Evolutionary conservation across 345 rosid species (phyloP).

Genomic region (Aurinia saxatilis): DNA sequence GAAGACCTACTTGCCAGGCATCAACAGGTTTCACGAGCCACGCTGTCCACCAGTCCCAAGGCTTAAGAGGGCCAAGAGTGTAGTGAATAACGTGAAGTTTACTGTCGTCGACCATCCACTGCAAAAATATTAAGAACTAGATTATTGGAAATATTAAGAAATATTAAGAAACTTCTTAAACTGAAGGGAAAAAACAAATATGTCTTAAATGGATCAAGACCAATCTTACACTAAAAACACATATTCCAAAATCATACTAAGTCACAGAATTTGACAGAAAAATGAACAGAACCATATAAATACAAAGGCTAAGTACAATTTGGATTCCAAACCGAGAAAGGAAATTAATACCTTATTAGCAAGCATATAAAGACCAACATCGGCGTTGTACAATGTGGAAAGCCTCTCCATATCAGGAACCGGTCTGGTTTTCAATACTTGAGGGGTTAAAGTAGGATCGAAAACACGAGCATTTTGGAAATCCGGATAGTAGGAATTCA

Average conservation of each 20-base stretch:
- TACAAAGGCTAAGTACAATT: neutral
- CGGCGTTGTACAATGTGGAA: constrained; percentile 87
- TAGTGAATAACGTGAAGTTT: constrained; percentile 90
- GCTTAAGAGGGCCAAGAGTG: constrained; percentile 92
- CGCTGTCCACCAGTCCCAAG: constrained; percentile 99
- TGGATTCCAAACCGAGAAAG: neutral
- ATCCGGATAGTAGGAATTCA: constrained; percentile 72
- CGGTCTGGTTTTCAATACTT: constrained; percentile 50
- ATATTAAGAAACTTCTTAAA: constrained; percentile 2
- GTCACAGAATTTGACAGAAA: neutral
- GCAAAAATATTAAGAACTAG: constrained; percentile 29
- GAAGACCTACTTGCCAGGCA: constrained; percentile 76
- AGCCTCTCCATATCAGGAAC: constrained; percentile 85
- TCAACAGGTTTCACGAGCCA: constrained; percentile 97
- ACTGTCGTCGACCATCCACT: constrained; percentile 98
- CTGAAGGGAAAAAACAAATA: neutral
- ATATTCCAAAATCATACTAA: neutral
- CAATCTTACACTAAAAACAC: neutral
- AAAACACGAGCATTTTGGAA: constrained; percentile 83
- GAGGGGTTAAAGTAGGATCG: constrained; percentile 57
- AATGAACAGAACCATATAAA: neutral
- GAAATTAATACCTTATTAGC: constrained; percentile 72
- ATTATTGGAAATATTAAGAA: too few species aligned
- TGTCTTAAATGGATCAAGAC: neutral
- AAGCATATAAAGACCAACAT: constrained; percentile 98